Conservation (phyloP, 164 flowering plant species). For the Chimonanthus praecox region DNA sequence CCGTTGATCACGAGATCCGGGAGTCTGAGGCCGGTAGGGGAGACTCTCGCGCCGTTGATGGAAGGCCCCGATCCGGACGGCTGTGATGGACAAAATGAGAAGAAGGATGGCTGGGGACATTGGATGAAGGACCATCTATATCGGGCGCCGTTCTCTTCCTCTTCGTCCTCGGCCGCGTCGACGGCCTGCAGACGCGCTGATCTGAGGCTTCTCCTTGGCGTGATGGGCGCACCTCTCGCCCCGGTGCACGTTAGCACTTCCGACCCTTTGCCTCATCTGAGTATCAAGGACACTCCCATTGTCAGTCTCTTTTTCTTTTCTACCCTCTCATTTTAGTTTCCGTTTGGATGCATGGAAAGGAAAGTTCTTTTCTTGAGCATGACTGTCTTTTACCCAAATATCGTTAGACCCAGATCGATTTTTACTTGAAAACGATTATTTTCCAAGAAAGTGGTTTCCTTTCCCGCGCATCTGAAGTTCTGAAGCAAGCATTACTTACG, state of each 20-base stretch:
- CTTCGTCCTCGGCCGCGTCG: conserved; percentile 38
- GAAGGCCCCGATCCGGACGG: conserved; percentile 80
- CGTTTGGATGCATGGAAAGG: too few relatives aligned
- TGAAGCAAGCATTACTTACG: too few relatives aligned
- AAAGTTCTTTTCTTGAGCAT: too few relatives aligned
- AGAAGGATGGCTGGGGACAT: conserved; percentile 49
- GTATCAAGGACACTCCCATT: conserved; percentile 66
- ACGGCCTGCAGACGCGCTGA: conserved; percentile 47
- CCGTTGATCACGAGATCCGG: conserved; percentile 61
- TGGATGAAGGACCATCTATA: conserved; percentile 72
- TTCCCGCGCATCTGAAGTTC: too few relatives aligned
- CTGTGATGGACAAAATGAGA: conserved; percentile 16
- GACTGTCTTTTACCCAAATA: too few relatives aligned
- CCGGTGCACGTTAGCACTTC: conserved; percentile 55
- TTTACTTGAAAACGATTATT: too few relatives aligned
- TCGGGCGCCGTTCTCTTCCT: conserved; percentile 21
- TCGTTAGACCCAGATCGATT: too few relatives aligned
- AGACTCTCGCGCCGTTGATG: conserved; percentile 65
- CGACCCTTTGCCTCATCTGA: conserved; percentile 58
- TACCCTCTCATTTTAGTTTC: not conserved
- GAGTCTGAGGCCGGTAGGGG: conserved; percentile 52
- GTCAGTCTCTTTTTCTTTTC: conserved; percentile 27
- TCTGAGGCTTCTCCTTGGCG: conserved; percentile 67
- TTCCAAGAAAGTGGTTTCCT: too few relatives aligned
- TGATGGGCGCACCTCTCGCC: conserved; percentile 71